A percentile compares a stretch with the other conserved stretches of the same genome.
These are phyloP conservation scores for Penicillium sp. DNA, from an alignment of 2,329 filamentous ascomycete species.

Conservation along the genomic window DNA sequence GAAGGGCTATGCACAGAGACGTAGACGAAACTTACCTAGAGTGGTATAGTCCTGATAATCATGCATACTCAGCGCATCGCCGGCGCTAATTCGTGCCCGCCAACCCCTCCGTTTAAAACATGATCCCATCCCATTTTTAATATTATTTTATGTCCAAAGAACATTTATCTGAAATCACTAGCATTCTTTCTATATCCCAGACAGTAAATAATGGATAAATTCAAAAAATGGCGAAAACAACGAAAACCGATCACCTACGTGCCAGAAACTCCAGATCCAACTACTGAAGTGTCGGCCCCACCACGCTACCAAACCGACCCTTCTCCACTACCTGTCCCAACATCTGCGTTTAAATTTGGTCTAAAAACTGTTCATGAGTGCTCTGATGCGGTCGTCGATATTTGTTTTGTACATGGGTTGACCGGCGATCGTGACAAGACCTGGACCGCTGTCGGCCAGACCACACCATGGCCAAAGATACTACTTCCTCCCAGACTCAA, in stretches of 20 bases:
- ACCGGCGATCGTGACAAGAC: constrained; percentile 1
- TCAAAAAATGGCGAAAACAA: not conserved
- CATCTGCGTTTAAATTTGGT: not conserved
- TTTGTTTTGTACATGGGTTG: constrained; percentile 3
- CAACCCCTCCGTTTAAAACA: not conserved
- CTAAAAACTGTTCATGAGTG: not conserved
- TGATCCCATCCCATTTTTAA: no score
- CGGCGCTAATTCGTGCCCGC: not conserved
- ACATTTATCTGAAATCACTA: no score
- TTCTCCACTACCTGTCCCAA: not conserved
- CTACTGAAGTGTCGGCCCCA: not conserved
- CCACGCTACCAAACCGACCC: not conserved
- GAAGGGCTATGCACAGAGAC: not conserved
- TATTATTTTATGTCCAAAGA: not conserved
- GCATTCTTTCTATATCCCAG: not conserved
- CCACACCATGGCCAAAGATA: constrained; percentile 1
- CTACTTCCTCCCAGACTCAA: not conserved
- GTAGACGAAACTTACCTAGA: not conserved
- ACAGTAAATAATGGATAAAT: not conserved
- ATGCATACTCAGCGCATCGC: not conserved
- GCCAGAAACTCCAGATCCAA: not conserved
- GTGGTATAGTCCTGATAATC: not conserved
- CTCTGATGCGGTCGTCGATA: not conserved
- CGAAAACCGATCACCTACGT: not conserved
- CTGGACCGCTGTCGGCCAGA: not conserved